These are phyloP conservation scores for Gossypium anomalum DNA, from an alignment of 345 rosid genomes.

Conservation along the genomic window DNA sequence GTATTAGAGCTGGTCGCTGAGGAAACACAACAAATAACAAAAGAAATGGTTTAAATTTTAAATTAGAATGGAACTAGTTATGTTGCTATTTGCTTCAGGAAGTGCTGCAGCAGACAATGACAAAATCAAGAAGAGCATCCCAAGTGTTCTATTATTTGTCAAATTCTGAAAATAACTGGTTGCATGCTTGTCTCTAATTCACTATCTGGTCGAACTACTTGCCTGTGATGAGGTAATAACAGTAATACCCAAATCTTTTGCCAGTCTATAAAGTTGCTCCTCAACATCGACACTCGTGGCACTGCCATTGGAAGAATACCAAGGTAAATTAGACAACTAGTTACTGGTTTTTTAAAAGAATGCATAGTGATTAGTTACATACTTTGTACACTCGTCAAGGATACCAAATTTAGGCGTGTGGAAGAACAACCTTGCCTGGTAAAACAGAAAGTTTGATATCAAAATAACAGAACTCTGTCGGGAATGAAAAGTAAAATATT, in stretches of 20 bases:
- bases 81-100: not conserved
- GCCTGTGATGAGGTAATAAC: conserved; percentile 93
- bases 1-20: conserved; percentile 95
- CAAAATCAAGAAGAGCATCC: not conserved
- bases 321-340: not conserved
- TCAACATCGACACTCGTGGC: conserved; percentile 98
- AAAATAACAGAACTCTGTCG: conserved; percentile 5
- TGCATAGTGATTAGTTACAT: conserved; percentile 24
- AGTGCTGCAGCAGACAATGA: not conserved
- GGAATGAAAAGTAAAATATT: not conserved
- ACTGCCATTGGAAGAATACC: conserved; percentile 35
- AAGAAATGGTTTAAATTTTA: not conserved
- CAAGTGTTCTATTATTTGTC: not conserved
- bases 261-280: conserved; percentile 89
- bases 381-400: conserved; percentile 99
- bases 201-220: conserved; percentile 18
- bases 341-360: not conserved
- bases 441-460: conserved; percentile 18
- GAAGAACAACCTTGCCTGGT: conserved; percentile 89
- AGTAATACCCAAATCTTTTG: conserved; percentile 77
- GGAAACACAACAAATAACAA: not conserved
- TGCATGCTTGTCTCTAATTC: not conserved
- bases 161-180: not conserved
- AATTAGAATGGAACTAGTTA: not conserved
- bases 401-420: conserved; percentile 89